Base-by-base conservation (phyloP, 495 filamentous ascomycete species). In the Trichoderma erinaceum region DNA sequence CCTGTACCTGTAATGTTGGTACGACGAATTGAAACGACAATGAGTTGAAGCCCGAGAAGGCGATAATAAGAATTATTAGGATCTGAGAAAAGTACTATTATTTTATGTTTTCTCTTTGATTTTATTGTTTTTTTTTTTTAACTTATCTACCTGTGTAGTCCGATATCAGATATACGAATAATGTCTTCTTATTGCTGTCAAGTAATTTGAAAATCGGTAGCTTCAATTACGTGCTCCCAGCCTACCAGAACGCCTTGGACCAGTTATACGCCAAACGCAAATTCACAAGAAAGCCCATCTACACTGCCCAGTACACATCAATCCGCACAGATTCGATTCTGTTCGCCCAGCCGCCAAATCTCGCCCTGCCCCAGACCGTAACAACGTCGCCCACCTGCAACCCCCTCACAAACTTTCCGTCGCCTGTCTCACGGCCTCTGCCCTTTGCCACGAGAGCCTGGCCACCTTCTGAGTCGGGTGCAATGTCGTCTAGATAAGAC, bases 331-430 rank as follows among this genome's bases (percentile, higher is more conserved):
- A 75, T 41, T 86, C 70, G 11, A 91, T 78, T 66, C 80, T 67
- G 67, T 91, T 91, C 0, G 41, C 38, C 90, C 90, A 92, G 0
- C 79, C 84, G 0, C 78, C 78, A 71, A 89, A 92, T 65, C 87
- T 79, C 0, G 87, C 82, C 66, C 84, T 82, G 5, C 77, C 88
- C 87, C 88, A 90, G 23, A 92, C 72, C 3, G 85, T 85, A 46
- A 92, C 78, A 16, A 85, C 79, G 75, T 92, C 89, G 0, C 89
- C 89, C 21, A 89, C 70, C 69, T 81, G 79, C 71, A 91, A 70
- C 41, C 80, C 77, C 16, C 84, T 78, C 21, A 92, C 84, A 68
- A 80, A 84, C 46, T 78, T 77, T 48, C 88, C 84, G 73, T 84
- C 78, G n/a, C 79, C 78, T 23, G 83, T 87, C n/a, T 69, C 82